Base-by-base conservation (phyloP, 352 stramenopile species). In the Aphanomyces cochlioides region DNA sequence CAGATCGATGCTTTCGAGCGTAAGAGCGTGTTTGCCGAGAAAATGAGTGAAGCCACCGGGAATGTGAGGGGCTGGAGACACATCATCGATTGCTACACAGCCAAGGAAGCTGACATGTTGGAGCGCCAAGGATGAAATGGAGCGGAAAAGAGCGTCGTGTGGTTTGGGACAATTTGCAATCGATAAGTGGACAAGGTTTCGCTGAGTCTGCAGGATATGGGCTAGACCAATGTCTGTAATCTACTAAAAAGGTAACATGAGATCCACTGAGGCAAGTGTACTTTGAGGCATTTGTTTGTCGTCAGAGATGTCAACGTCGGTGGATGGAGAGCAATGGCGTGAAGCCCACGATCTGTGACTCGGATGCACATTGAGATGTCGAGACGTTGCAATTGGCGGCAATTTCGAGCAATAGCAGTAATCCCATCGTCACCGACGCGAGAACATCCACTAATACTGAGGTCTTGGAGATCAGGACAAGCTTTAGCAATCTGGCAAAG, bases 341-440 rank as follows among this genome's bases (percentile, higher is more conserved):
- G 73, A 1, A 91, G 74, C 12, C 86, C 82, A 37, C 74, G 73
- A 59, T 96, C 84, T 4, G 89, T 92, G 58, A 96, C 69, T 0
- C 82, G 76, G 56, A 91, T 85, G 56, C 90, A 94, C 78, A 88
- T 92, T 47, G 77, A 84, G 48, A 97, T 66, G 72, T 96, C 83
- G 15, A 97, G 67, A 8, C 76, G 73, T 41, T 74, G 50, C 6
- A 97, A 73, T 6, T 67, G 61, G 0, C 39, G 47, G 59, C 83
- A 90, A 63, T 88, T 75, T n/a, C 47, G 66, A 1, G 79, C 83
- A 7, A 97, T 71, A 1, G 81, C 83, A 13, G 90, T 66, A 40
- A 97, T 75, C 47, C 85, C 85, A 5, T 89, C 84, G 66, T 97
- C 90, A 41, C 79, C 78, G 7, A 97, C 73, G 6, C 87, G 78